phyloP scores from a whole-genome alignment of 2,329 filamentous ascomycete genomes.

The Neobulgaria alba region DNA sequence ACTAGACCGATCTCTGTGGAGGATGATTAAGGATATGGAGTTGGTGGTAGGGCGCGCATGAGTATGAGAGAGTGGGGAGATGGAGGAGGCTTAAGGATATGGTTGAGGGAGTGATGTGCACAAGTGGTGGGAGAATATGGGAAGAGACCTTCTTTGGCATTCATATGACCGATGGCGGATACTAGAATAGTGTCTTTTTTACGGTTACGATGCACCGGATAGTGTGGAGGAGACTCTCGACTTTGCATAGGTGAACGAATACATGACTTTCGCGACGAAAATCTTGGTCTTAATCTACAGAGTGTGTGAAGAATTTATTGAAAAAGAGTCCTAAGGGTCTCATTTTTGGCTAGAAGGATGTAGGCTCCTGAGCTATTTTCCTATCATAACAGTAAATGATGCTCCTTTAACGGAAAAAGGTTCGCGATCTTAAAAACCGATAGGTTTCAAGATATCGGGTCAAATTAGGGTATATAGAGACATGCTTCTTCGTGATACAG shows the following conservation, averaged over 20 bases:
- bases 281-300: not conserved
- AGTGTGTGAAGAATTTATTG: no score
- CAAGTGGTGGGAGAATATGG: conserved; percentile 6
- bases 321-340: no score
- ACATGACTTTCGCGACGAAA: conserved; percentile 9
- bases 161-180: conserved; percentile 21
- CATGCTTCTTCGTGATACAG: not conserved
- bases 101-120: conserved; percentile 12
- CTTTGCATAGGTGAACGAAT: conserved; percentile 25
- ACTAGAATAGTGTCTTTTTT: conserved; percentile 25
- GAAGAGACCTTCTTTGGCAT: conserved; percentile 14
- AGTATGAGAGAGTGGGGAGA: conserved; percentile 2
- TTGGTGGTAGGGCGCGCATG: no score
- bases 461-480: conserved; percentile 13
- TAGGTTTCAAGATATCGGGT: no score
- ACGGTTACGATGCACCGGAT: conserved; percentile 7
- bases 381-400: no score
- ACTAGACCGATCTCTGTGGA: conserved; percentile 42
- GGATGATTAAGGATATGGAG: no score
- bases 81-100: not conserved
- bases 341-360: no score
- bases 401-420: no score
- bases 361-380: no score
- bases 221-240: conserved; percentile 13
- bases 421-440: no score